A percentile compares a stretch with the other conserved stretches of the same genome.
Evolutionary conservation across 441 rosid genomes (phyloP).

Genomic region (Macaranga tanarius): DNA sequence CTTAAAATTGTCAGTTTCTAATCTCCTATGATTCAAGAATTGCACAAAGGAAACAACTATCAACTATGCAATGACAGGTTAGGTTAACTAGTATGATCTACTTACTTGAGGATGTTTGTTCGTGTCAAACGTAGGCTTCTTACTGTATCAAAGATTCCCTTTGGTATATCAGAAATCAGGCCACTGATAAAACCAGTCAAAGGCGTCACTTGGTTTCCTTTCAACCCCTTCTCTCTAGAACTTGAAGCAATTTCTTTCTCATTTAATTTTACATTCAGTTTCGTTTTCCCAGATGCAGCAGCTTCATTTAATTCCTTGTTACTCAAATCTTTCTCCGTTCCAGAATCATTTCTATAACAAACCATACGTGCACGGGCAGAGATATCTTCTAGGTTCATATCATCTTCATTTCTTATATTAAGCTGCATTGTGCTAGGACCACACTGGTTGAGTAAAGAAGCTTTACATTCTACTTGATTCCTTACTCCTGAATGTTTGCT

Average conservation of each 20-base stretch:
- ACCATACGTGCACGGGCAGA: slow-evolving; percentile 13
- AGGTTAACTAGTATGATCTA: slow-evolving; percentile 10
- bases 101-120: slow-evolving; percentile 71
- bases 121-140: slow-evolving; percentile 74
- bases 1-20: background rate
- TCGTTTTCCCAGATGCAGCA: slow-evolving; percentile 21
- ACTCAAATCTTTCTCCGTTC: slow-evolving; percentile 17
- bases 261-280: slow-evolving; percentile 11
- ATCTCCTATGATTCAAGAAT: background rate
- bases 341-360: slow-evolving; percentile 17
- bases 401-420: slow-evolving; percentile 22
- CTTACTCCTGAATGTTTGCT: slow-evolving; percentile 29
- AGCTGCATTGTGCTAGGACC: slow-evolving; percentile 24
- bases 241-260: slow-evolving; percentile 34
- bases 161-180: slow-evolving; percentile 41
- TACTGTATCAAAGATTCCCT: slow-evolving; percentile 51
- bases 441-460: slow-evolving; percentile 18
- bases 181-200: slow-evolving; percentile 21
- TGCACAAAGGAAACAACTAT: background rate
- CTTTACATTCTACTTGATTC: slow-evolving; percentile 17
- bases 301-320: slow-evolving; percentile 27
- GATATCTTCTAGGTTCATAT: slow-evolving; percentile 4
- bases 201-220: slow-evolving; percentile 27
- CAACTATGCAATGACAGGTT: background rate
- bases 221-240: slow-evolving; percentile 37